Evolutionary conservation across 2,329 filamentous ascomycete species (phyloP).

Genomic region (Bipolaris gigantea): DNA sequence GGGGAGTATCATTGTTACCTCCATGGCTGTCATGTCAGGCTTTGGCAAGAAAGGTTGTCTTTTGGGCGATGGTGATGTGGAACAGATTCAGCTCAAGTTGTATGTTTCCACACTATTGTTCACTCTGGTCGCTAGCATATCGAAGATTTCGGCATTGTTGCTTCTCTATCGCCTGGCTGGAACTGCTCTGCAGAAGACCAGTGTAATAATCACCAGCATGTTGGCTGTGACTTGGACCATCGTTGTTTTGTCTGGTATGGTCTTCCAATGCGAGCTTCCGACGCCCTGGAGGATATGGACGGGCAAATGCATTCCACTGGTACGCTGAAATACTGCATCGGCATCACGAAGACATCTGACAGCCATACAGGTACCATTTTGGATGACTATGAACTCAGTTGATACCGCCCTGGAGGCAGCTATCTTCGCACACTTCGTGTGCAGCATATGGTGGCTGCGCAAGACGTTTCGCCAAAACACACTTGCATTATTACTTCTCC

Average conservation of each 20-base stretch:
- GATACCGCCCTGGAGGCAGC: slow-evolving; percentile 26
- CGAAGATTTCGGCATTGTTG: slow-evolving; percentile 28
- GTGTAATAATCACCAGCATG: slow-evolving; percentile 12
- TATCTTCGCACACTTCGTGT: slow-evolving; percentile 20
- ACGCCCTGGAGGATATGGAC: slow-evolving; percentile 28
- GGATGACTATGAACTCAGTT: slow-evolving; percentile 22
- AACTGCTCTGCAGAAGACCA: slow-evolving; percentile 16
- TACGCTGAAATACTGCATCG: slow-evolving; percentile 1
- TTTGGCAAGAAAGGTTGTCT: slow-evolving; percentile 23
- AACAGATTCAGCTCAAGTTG: slow-evolving; percentile 22
- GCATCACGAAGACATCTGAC: background rate
- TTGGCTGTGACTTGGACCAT: slow-evolving; percentile 25
- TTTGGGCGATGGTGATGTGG: slow-evolving; percentile 6
- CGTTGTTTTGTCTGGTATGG: slow-evolving; percentile 19
- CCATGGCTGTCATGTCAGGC: slow-evolving; percentile 24
- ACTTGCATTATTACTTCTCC: slow-evolving; percentile 21
- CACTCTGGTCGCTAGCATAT: slow-evolving; percentile 23
- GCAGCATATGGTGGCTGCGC: slow-evolving; percentile 23
- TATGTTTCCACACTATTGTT: slow-evolving; percentile 31
- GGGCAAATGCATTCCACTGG: slow-evolving; percentile 29
- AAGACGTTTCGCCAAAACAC: slow-evolving; percentile 20
- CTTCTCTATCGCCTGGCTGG: slow-evolving; percentile 26
- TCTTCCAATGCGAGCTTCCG: slow-evolving; percentile 32
- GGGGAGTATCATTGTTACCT: slow-evolving; percentile 27
- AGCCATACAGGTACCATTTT: slow-evolving; percentile 17